phyloP scores from a whole-genome alignment of 1,284 basidiomycete species.

The Ganoderma multipileum region DNA sequence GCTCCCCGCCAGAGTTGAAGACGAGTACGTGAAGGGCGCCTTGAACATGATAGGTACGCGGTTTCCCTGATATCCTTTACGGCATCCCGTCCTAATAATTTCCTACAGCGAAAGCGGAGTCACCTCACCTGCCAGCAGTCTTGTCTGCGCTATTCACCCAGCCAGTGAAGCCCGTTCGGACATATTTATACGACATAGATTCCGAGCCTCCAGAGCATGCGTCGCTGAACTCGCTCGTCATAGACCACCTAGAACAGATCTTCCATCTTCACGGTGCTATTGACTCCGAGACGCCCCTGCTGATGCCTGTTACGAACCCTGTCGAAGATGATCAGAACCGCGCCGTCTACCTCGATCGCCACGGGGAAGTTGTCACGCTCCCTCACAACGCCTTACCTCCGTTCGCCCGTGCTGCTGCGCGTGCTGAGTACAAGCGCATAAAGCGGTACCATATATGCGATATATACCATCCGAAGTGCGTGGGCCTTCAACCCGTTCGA shows the following conservation, averaged over 20 bases:
- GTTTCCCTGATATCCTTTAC: constrained; percentile 18
- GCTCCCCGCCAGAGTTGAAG: constrained; percentile 78
- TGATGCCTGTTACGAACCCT: constrained; percentile 74
- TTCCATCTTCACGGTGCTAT: constrained; percentile 92
- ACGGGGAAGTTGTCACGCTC: constrained; percentile 83
- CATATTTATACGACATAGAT: constrained; percentile 83
- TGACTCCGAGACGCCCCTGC: constrained; percentile 82
- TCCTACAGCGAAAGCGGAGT: constrained; percentile 69
- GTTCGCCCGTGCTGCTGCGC: constrained; percentile 87
- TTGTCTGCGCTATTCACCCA: constrained; percentile 77
- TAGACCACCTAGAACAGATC: constrained; percentile 77
- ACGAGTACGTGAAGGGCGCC: constrained; percentile 87
- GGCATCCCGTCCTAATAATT: neutral
- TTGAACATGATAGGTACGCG: constrained; percentile 76
- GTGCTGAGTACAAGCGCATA: constrained; percentile 77
- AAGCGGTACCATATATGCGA: constrained; percentile 90
- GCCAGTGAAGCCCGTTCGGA: constrained; percentile 68
- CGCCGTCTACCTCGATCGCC: constrained; percentile 81
- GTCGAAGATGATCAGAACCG: constrained; percentile 65
- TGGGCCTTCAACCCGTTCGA: constrained; percentile 8
- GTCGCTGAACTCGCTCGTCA: constrained; percentile 78
- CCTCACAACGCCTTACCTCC: constrained; percentile 82
- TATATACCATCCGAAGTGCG: constrained; percentile 71
- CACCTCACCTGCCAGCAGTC: constrained; percentile 75
- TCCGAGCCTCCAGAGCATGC: constrained; percentile 76